Conservation (phyloP, 73 alveolate species). For the Diophrys appendiculata region DNA sequence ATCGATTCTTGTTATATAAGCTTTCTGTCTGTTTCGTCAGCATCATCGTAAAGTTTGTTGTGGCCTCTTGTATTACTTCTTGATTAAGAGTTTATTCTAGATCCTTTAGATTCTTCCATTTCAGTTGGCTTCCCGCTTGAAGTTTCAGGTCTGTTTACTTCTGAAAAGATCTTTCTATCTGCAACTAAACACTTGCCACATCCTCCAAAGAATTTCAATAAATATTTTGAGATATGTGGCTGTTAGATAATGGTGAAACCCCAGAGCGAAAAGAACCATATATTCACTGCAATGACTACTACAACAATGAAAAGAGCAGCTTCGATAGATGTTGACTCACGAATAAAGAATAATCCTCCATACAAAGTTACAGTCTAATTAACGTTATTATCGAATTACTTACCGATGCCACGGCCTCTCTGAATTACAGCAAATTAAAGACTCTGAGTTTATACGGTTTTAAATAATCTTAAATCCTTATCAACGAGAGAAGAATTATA, state of each 20-base stretch:
- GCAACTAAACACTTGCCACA: no score
- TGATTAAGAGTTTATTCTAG: no score
- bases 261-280: slow-evolving; percentile 19
- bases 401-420: slow-evolving; percentile 14
- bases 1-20: no score
- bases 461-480: neutral
- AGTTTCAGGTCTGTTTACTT: no score
- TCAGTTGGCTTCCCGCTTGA: no score
- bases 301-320: neutral
- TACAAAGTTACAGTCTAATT: slow-evolving; percentile 1
- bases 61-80: no score
- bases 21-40: no score
- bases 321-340: neutral
- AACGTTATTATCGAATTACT: neutral
- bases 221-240: neutral
- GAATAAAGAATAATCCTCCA: neutral
- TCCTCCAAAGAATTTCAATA: no score
- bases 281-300: neutral
- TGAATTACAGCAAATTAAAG: neutral
- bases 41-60: no score
- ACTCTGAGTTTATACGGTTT: neutral
- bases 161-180: no score
- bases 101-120: no score
- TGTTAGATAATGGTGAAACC: neutral
- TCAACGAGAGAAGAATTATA: neutral